A percentile compares a stretch with the other conserved stretches of the same genome.
Evolutionary conservation across 768 basidiomycete species (phyloP).

Genomic region (Trametes gibbosa): DNA sequence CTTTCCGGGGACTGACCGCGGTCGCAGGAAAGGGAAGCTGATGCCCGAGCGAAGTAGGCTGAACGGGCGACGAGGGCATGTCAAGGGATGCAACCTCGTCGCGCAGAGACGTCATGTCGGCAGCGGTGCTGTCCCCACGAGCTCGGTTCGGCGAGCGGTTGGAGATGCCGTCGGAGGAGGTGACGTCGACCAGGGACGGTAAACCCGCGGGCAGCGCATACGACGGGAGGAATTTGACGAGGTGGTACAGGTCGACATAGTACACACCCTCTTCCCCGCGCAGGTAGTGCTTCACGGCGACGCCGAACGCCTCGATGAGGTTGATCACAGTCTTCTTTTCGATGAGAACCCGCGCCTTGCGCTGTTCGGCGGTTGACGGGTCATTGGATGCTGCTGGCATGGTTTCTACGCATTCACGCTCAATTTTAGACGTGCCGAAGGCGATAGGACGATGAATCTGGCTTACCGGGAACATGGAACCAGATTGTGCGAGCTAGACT

Average conservation of each 20-base stretch:
- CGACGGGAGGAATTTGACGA: constrained; percentile 70
- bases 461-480: constrained; percentile 63
- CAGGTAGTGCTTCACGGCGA: constrained; percentile 69
- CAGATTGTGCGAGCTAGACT: constrained; percentile 61
- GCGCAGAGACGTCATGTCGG: not conserved
- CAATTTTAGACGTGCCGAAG: not conserved
- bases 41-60: not conserved
- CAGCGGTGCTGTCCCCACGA: constrained; percentile 14
- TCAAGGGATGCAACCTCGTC: constrained; percentile 3
- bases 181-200: constrained; percentile 37
- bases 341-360: constrained; percentile 48
- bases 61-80: not conserved
- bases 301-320: constrained; percentile 61
- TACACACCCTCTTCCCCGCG: constrained; percentile 47
- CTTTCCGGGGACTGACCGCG: constrained; percentile 7
- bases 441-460: not conserved
- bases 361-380: constrained; percentile 28
- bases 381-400: constrained; percentile 24
- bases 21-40: constrained; percentile 20
- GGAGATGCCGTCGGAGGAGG: constrained; percentile 4
- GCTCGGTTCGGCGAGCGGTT: constrained; percentile 4
- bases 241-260: constrained; percentile 57
- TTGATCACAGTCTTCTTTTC: constrained; percentile 72
- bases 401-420: constrained; percentile 19
- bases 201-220: constrained; percentile 55